Evolutionary conservation across 1,284 basidiomycete genomes (phyloP).

Genomic region (Naganishia sp.): DNA sequence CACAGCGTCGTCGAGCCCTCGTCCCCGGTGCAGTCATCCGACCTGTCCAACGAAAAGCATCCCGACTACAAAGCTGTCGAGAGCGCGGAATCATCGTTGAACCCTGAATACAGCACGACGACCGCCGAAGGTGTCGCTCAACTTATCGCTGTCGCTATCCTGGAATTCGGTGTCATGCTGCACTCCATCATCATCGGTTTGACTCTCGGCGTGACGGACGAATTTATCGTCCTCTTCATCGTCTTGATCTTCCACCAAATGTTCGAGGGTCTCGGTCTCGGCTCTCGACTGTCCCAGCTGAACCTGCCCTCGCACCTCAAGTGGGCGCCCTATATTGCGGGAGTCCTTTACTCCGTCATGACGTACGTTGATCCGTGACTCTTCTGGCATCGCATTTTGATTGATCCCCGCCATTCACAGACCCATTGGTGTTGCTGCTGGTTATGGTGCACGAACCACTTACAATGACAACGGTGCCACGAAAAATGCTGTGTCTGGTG

Average conservation of each 20-base stretch:
- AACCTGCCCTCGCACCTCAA: constrained; percentile 62
- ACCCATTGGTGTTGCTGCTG: constrained; percentile 64
- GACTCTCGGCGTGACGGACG: constrained; percentile 80
- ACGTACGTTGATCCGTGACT: constrained; percentile 68
- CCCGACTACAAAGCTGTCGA: constrained; percentile 3
- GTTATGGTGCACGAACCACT: constrained; percentile 74
- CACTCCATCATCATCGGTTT: constrained; percentile 86
- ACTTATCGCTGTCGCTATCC: constrained; percentile 63
- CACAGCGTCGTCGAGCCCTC: constrained; percentile 41
- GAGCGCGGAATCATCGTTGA: constrained; percentile 19
- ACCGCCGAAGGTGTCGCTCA: constrained; percentile 61
- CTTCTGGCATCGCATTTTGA: neutral
- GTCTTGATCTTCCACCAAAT: constrained; percentile 91
- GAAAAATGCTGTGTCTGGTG: constrained; percentile 76
- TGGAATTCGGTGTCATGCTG: constrained; percentile 82
- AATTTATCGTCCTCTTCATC: constrained; percentile 82
- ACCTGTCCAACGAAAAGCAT: constrained; percentile 5
- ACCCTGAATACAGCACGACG: constrained; percentile 18
- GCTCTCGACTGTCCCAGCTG: constrained; percentile 77
- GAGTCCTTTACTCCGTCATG: constrained; percentile 70
- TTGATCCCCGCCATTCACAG: neutral
- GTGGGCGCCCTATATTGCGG: constrained; percentile 68
- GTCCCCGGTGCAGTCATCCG: constrained; percentile 35
- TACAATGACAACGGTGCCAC: constrained; percentile 78
- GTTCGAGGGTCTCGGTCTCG: constrained; percentile 88